Evolutionary conservation across 2,329 filamentous ascomycete species (phyloP), one percentile per base, ranked within the genome.

Genomic region (Clonostachys rhizophaga): DNA sequence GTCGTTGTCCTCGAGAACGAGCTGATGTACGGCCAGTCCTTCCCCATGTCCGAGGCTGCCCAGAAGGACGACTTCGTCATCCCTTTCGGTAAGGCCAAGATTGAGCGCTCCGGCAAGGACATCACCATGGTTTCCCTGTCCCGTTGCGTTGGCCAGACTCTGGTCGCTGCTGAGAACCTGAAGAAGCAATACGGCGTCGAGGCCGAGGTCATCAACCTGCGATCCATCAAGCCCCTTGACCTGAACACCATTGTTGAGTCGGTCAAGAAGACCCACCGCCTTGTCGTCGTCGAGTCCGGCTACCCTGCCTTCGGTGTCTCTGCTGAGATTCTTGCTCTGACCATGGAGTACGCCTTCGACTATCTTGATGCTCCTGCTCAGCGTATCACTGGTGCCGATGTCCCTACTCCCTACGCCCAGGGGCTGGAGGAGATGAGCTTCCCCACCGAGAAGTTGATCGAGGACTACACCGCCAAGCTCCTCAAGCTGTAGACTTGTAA

Each of bases 311-410:
- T 91, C 65, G 94, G 94, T 67, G 90, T 99, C 57, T 82, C 86
- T 50, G 82, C 92, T 49, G 94, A 99, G 76, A 91, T 99, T 60
- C 82, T 99, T 54, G 94, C 94, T 50, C 78, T 96, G 51, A 86
- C 90, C 53, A 95, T 95, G 87, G 94, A 99, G 75, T 99, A 97
- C 70, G 91, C 83, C 54, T 99, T 97, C 65, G 94, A 99, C 76
- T 97, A 95, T 76, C 86, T 99, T 55, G 86, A 96, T 63, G 90
- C 91, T 48, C 94, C 94, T 43, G 94, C 91, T 52, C 87, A 92
- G 70, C 86, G 94, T 69, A 84, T 99, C 62, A 97, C 94, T 50
- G 94, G 94, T 67, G 92, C 94, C 55, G 94, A 99, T 69, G 94
- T 99, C 12, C 94, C 94, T 44, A 99, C 94, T 8, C 94, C 94